Base-by-base conservation (phyloP, 306 rosid genomes). In the Prunus dulcis region DNA sequence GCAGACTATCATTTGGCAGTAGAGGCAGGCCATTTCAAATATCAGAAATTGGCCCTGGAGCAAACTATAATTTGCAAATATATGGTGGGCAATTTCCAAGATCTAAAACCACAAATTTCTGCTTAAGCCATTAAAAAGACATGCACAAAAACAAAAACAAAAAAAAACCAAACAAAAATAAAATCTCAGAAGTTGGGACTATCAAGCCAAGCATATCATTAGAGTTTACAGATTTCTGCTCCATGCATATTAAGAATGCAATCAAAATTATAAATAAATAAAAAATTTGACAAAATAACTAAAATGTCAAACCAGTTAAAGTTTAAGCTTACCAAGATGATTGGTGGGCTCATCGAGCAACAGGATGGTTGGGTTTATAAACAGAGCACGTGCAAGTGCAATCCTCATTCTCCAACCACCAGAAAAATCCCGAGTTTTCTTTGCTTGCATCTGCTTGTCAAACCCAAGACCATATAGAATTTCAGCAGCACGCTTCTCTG, bases 361-460 rank as follows among this genome's bases (percentile, higher is more conserved):
- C 75, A 96, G 88, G 84, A 96, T 84, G 64, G 99, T 96, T 55
- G 99, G 99, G 19, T 96, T 96, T 79, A 96, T 96, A 82, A 96
- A 96, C 5, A 96, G 80, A 47, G 99, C 98, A 38, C 98, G 93
- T 34, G 98, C 99, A 78, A 96, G 84, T 57, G 98, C 98, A 82
- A 96, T 96, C 82, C 99, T 92, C 99, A 96, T 96, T 72, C 99
- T 96, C 99, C 99, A 96, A 65, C 99, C 99, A 84, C 99, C 99
- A 58, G 99, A 96, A 84, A 96, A 96, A 82, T 96, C 99, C 18
- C 89, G 79, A 0, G 98, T 96, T 82, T 88, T 92, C 91, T 92
- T 92, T 32, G 87, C 88, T 77, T 96, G 99, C 99, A 96, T 96
- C 88, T 83, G 81, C 87, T 92, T 96, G 90, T 87, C 62, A 84